Base-by-base conservation (phyloP, 345 rosid genomes). In the Nephelium lappaceum region DNA sequence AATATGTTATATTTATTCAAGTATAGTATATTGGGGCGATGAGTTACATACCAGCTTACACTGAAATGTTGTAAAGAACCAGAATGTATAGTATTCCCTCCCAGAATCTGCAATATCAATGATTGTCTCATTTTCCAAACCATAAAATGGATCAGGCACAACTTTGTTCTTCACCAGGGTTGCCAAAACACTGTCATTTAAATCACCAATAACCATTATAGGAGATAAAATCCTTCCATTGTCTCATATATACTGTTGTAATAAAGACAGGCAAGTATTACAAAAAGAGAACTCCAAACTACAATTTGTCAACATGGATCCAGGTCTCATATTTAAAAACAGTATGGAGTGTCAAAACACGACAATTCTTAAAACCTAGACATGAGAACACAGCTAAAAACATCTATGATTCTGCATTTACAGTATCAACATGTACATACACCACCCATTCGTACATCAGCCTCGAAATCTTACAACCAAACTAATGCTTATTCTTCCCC, bases 31-130 rank as follows among this genome's bases (percentile, higher is more conserved):
- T 64, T 42, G 6, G n/a, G 53, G 41, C 25, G 9, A 80, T 73
- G 62, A 19, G 78, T 74, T 6, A 65, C 90, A 72, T 78, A 96
- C 99, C 97, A 87, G 87, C 87, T 91, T 87, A 83, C 86, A 84
- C 57, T 89, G 84, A 68, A 94, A 96, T 14, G 85, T 78, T 3
- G 89, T 94, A 86, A 89, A 96, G 85, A 96, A 96, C 99, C 99
- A 96, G 86, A 94, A 96, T 9, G 98, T 96, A 82, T 96, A 96
- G 80, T 91, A 79, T 71, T 93, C 99, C 87, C 98, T 91, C 67
- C 99, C 98, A 49, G 98, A 96, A 79, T 91, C 94, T 16, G 94
- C 97, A 63, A 96, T 96, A 84, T 96, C 99, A 19, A 88, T 81
- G 19, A 96, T 96, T 5, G 87, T 67, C 83, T 96, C 97, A 31